Base-by-base conservation (phyloP, 441 rosid genomes). In the Bocquillonia castaneifolia region DNA sequence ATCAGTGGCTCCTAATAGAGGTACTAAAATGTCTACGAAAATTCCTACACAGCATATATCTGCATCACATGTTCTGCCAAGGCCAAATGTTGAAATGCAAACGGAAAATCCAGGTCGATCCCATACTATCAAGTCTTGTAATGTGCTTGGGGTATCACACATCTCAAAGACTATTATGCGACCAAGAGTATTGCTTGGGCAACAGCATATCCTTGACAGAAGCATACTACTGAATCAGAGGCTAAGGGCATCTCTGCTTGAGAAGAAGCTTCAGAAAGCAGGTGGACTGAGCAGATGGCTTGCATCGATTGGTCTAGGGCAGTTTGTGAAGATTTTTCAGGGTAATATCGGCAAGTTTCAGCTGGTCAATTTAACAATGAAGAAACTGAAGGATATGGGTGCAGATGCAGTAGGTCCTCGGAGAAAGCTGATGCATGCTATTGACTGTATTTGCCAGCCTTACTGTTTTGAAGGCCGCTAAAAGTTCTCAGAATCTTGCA, bases 361-460 rank as follows among this genome's bases (percentile, higher is more conserved):
- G 76, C 65, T 93, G 80, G 93, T 88, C 68, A 88, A 81, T 76
- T 70, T 93, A 68, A 89, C 87, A 40, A 93, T 91, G 99, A 79
- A 88, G 82, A 91, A 93, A 84, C 93, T 93, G 14, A 93, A 91
- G 76, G 89, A 91, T 48, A 93, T 93, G 99, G 99, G 97, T 66
- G 93, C 90, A 20, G 76, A 82, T 70, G 95, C 94, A 1, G 95
- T 93, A n/a, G 99, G 97, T 5, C 97, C 97, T 0, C 84, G 99
- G 73, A 85, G 99, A 77, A 93, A 93, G 79, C 77, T 93, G 76
- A 86, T 93, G 80, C 99, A 93, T 61, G 96, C 96, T 1, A 89
- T 91, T 14, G 84, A 84, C 52, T 91, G 96, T 23, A 85, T 90
- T 37, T 89, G 95, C 63, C 88, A 88, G 68, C 92, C 93, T 1